Percentiles rank a stretch among this genome's conserved stretches.
phyloP scores from a whole-genome alignment of 495 filamentous ascomycete species.

The Penicillium ochrochloron region DNA sequence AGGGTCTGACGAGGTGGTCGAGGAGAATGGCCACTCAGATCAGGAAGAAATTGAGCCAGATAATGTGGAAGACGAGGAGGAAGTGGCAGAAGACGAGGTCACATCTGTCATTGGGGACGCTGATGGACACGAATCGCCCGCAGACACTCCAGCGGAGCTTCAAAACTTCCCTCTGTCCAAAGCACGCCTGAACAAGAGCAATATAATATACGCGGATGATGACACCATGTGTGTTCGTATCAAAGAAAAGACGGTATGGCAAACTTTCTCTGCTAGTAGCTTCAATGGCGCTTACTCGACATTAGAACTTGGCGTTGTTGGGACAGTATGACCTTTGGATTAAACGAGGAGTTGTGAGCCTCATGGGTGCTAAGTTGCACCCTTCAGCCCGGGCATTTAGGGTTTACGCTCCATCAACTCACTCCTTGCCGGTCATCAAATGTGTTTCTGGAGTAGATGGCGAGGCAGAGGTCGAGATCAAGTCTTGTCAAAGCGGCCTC shows the following conservation, averaged over 20 bases:
- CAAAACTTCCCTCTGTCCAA: conserved; percentile 52
- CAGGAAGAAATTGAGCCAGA: conserved; percentile 30
- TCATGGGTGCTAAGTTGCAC: conserved; percentile 67
- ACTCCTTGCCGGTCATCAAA: conserved; percentile 74
- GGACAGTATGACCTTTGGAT: conserved; percentile 78
- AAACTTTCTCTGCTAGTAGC: too few species aligned
- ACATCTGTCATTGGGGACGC: conserved; percentile 33
- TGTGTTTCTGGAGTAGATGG: conserved; percentile 54
- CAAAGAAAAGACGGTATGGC: conserved; percentile 48
- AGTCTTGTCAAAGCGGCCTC: conserved; percentile 59
- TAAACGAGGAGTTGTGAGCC: conserved; percentile 62
- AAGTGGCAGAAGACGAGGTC: conserved; percentile 34
- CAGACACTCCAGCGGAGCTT: conserved; percentile 37
- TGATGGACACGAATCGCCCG: conserved; percentile 44
- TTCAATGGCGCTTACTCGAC: conserved; percentile 22
- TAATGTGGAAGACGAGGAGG: conserved; percentile 17
- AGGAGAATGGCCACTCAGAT: conserved; percentile 12
- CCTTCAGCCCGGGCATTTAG: conserved; percentile 56
- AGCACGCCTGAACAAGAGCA: conserved; percentile 43
- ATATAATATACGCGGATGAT: conserved; percentile 48
- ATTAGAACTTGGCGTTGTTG: conserved; percentile 66
- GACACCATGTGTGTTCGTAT: conserved; percentile 47
- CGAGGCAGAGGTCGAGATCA: conserved; percentile 54
- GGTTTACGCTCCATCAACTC: conserved; percentile 75
- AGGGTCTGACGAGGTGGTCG: conserved; percentile 8